phyloP scores from a whole-genome alignment of 2,329 filamentous ascomycete genomes.

The Pyrenochaeta sp. region DNA sequence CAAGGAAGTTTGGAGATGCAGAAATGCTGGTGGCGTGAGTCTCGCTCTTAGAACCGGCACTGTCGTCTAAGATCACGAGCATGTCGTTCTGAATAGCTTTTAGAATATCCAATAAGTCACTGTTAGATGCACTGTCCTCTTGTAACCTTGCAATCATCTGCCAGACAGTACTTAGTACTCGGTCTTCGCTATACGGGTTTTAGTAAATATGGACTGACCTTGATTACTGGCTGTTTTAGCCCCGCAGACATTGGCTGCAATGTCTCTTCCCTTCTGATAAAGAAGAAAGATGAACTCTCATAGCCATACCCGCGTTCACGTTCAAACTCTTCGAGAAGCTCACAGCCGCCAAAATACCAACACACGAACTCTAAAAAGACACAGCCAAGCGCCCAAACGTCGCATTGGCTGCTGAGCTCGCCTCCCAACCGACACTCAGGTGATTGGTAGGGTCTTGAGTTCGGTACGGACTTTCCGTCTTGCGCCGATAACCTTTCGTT shows the following conservation, averaged over 20 bases:
- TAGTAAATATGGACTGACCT: neutral
- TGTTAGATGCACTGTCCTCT: neutral
- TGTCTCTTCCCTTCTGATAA: neutral
- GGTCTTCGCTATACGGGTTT: neutral
- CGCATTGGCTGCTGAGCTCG: conserved; percentile 44
- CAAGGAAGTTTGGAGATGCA: neutral
- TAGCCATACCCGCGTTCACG: neutral
- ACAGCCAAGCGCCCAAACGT: conserved; percentile 93
- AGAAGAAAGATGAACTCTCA: neutral
- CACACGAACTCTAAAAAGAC: conserved; percentile 75
- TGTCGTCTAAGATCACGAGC: neutral
- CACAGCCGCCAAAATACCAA: conserved; percentile 5
- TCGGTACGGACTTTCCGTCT: neutral
- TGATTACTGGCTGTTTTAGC: neutral
- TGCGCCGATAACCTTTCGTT: neutral
- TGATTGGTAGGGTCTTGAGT: neutral
- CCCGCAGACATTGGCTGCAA: neutral
- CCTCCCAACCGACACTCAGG: conserved; percentile 2
- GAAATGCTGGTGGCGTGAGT: neutral
- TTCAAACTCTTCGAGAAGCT: neutral
- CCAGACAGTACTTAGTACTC: neutral
- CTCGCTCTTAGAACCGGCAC: neutral
- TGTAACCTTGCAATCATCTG: neutral
- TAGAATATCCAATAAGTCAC: neutral
- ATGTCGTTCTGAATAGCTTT: neutral